phyloP scores from a whole-genome alignment of 768 basidiomycete genomes.

The Lactarius akahatsu region DNA sequence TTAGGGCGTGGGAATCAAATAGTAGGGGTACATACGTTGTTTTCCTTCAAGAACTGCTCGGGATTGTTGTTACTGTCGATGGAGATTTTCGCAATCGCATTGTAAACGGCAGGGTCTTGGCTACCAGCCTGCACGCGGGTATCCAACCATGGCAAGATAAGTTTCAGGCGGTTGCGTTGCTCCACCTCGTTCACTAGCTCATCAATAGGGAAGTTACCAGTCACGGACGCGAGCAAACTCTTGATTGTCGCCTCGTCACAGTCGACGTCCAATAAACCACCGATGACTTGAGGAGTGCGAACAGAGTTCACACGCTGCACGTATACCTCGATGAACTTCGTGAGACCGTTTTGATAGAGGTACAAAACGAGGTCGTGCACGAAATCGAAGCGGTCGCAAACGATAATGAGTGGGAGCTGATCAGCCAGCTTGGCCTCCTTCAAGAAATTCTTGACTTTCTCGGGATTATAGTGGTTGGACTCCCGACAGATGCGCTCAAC shows the following conservation, averaged over 20 bases:
- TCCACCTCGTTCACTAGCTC: constrained; percentile 98
- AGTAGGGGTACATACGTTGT: constrained; percentile 65
- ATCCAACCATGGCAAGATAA: constrained; percentile 97
- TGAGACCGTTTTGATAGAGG: constrained; percentile 95
- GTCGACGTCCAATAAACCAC: constrained; percentile 95
- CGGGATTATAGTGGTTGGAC: constrained; percentile 96
- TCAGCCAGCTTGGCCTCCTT: constrained; percentile 97
- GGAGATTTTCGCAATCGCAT: constrained; percentile 97
- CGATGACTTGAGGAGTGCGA: constrained; percentile 94
- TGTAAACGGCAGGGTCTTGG: constrained; percentile 92
- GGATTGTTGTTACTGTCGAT: constrained; percentile 99
- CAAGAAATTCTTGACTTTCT: constrained; percentile 99
- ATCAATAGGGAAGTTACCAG: constrained; percentile 96
- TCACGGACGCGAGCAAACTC: constrained; percentile 87
- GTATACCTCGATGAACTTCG: constrained; percentile 99
- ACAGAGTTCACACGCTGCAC: constrained; percentile 98
- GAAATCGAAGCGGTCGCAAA: constrained; percentile 99
- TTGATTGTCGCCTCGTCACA: constrained; percentile 97
- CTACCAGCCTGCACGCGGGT: constrained; percentile 89
- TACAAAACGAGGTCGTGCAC: constrained; percentile 99
- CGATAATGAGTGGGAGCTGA: constrained; percentile 98
- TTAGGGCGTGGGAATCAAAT: constrained; percentile 23
- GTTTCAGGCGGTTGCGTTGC: constrained; percentile 90
- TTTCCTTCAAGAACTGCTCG: constrained; percentile 96
- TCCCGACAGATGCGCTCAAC: constrained; percentile 99